Percentiles rank a stretch among this genome's conserved stretches.
phyloP scores from a whole-genome alignment of 2,329 filamentous ascomycete genomes.

The Aspergillus sp. region DNA sequence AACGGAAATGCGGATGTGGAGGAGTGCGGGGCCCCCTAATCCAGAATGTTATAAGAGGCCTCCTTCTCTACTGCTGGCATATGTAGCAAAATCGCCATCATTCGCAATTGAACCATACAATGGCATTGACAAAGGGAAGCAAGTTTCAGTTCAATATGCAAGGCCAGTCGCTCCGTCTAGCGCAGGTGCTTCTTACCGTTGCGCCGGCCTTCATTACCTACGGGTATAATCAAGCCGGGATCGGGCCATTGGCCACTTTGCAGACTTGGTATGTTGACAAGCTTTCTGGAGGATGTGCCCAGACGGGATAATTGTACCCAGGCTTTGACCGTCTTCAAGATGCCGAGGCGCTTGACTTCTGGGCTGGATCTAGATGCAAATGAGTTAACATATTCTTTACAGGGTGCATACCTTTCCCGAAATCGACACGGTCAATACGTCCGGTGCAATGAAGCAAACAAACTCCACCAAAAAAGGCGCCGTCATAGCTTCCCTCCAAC shows the following conservation, averaged over 20 bases:
- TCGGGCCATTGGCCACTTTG: constrained; percentile 28
- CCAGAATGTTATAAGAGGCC: no score
- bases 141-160: neutral
- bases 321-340: no score
- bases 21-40: no score
- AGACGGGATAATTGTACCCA: no score
- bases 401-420: constrained; percentile 56
- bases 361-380: neutral
- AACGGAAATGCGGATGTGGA: no score
- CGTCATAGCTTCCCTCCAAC: constrained; percentile 28
- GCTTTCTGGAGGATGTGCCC: no score
- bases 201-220: constrained; percentile 30
- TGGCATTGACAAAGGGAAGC: no score
- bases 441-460: constrained; percentile 19
- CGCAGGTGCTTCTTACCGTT: constrained; percentile 28
- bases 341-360: no score
- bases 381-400: neutral
- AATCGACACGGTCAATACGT: constrained; percentile 53
- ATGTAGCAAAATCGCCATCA: no score
- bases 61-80: no score
- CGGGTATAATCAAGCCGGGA: constrained; percentile 32
- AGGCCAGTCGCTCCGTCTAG: constrained; percentile 20
- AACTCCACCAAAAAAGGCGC: constrained; percentile 33
- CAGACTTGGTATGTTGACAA: constrained; percentile 18
- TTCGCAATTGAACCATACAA: no score